A percentile compares a stretch with the other conserved stretches of the same genome.
Evolutionary conservation across 768 basidiomycete species (phyloP).

Genomic region (Pleurotus pulmonarius): DNA sequence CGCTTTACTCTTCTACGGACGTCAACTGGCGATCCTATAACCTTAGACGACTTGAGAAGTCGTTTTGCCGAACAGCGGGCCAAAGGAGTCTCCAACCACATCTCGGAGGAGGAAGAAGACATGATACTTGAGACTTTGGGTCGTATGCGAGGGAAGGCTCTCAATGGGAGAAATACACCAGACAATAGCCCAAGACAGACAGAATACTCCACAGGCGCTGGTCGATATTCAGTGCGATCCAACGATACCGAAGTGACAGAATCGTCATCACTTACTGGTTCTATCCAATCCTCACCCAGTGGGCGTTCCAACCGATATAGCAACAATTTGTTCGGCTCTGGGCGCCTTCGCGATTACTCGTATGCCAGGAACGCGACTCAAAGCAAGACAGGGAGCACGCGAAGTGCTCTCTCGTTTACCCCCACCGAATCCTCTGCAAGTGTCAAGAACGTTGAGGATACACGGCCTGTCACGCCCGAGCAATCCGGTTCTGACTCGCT

Average conservation of each 20-base stretch:
- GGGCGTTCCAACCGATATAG: slow-evolving; percentile 69
- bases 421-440: slow-evolving; percentile 41
- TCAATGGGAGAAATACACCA: slow-evolving; percentile 26
- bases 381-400: slow-evolving; percentile 37
- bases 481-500: slow-evolving; percentile 33
- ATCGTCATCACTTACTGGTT: slow-evolving; percentile 30
- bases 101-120: slow-evolving; percentile 81
- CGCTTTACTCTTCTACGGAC: slow-evolving; percentile 79
- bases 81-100: slow-evolving; percentile 60
- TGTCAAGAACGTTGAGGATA: slow-evolving; percentile 35
- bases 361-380: slow-evolving; percentile 55
- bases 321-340: slow-evolving; percentile 84
- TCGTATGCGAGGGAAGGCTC: slow-evolving; percentile 32
- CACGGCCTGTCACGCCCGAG: slow-evolving; percentile 58
- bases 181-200: slow-evolving; percentile 24
- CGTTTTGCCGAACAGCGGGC: slow-evolving; percentile 77
- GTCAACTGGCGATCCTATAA: slow-evolving; percentile 60
- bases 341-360: slow-evolving; percentile 70
- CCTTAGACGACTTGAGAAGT: slow-evolving; percentile 58
- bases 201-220: slow-evolving; percentile 7
- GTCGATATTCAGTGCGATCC: slow-evolving; percentile 26
- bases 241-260: slow-evolving; percentile 19
- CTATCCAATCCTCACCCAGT: slow-evolving; percentile 41
- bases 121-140: slow-evolving; percentile 78
- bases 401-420: slow-evolving; percentile 43